Percentiles rank a stretch among this genome's conserved stretches.
These are phyloP conservation scores for Suhomyces emberorum DNA, from an alignment of 805 yeast genomes.

Conservation along the genomic window DNA sequence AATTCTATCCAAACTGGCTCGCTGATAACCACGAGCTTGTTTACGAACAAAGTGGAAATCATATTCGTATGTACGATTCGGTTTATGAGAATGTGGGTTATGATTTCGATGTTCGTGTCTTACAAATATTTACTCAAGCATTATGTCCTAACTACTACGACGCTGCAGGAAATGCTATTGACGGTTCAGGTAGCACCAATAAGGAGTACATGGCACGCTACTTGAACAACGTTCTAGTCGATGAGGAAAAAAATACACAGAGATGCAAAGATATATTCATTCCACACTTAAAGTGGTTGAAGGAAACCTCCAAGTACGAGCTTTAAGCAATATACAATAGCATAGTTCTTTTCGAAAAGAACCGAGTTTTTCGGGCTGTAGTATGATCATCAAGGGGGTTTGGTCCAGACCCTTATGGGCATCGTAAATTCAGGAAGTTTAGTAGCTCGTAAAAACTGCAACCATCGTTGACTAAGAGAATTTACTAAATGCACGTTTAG, in stretches of 20 bases:
- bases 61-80: conserved; percentile 39
- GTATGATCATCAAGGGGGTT: too few species aligned
- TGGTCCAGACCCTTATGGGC: too few species aligned
- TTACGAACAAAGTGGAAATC: conserved; percentile 28
- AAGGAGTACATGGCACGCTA: conserved; percentile 34
- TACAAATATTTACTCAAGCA: conserved; percentile 38
- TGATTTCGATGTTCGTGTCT: conserved; percentile 40
- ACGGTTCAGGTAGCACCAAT: conserved; percentile 18
- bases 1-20: conserved; percentile 31
- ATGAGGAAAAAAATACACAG: conserved; percentile 19
- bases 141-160: conserved; percentile 35
- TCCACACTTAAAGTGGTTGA: conserved; percentile 43
- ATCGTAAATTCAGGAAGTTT: too few species aligned
- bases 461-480: too few species aligned
- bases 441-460: too few species aligned
- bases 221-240: conserved; percentile 24
- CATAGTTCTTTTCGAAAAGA: too few species aligned
- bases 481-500: too few species aligned
- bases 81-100: conserved; percentile 37
- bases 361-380: too few species aligned
- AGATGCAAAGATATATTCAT: conserved; percentile 36
- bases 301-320: conserved; percentile 31
- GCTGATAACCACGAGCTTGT: conserved; percentile 35
- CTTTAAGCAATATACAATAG: too few species aligned
- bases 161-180: conserved; percentile 24